Percentiles rank a stretch among this genome's conserved stretches.
These are phyloP conservation scores for Corchorus olitorius DNA, from an alignment of 345 rosid genomes.

Conservation along the genomic window DNA sequence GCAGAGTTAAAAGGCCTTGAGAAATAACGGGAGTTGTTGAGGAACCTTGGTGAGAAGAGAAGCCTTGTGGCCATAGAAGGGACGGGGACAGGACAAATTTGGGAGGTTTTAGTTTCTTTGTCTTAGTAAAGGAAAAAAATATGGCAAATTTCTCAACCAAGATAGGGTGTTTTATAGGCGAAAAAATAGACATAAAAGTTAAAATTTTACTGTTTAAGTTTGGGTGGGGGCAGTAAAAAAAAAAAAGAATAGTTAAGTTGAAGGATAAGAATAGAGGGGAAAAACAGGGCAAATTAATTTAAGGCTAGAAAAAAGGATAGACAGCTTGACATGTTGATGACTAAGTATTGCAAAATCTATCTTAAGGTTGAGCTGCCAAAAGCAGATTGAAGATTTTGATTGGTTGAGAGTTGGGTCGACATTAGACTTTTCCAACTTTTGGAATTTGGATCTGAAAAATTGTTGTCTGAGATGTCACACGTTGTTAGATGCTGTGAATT, in stretches of 20 bases:
- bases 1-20: slow-evolving; percentile 11
- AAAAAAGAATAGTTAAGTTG: not conserved
- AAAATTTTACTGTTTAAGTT: slow-evolving; percentile 20
- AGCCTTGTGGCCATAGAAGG: slow-evolving; percentile 12
- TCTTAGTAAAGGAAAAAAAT: not conserved
- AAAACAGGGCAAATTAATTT: too few relatives aligned
- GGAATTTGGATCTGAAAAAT: too few relatives aligned
- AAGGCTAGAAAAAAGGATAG: not conserved
- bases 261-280: not conserved
- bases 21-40: not conserved
- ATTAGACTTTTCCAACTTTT: too few relatives aligned
- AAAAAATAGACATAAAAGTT: slow-evolving; percentile 31
- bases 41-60: slow-evolving; percentile 16
- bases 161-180: slow-evolving; percentile 31
- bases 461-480: too few relatives aligned
- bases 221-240: not conserved
- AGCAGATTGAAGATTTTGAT: not conserved
- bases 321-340: slow-evolving; percentile 1
- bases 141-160: slow-evolving; percentile 14
- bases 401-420: not conserved
- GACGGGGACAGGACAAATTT: not conserved
- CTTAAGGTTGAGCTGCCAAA: not conserved
- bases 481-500: too few relatives aligned
- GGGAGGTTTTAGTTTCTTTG: not conserved
- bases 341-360: not conserved